phyloP scores from a whole-genome alignment of 106 monocot genomes.

The Platanthera guangdongensis region DNA sequence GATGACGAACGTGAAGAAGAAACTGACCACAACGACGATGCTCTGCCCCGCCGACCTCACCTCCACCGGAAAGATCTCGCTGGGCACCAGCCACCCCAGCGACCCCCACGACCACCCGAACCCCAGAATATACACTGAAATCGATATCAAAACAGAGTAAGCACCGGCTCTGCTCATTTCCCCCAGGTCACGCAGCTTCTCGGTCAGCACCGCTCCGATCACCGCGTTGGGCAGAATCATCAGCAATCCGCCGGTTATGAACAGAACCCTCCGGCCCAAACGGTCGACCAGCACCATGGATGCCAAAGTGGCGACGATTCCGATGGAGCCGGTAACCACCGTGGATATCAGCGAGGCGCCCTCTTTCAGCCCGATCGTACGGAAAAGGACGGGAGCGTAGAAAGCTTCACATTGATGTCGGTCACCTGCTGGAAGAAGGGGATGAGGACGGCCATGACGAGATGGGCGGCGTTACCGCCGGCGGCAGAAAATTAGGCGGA shows the following conservation, averaged over 20 bases:
- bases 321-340: background rate
- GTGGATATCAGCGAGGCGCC: conserved; percentile 7
- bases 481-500: background rate
- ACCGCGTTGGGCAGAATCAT: background rate
- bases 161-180: background rate
- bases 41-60: conserved; percentile 49
- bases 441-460: conserved; percentile 32
- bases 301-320: background rate
- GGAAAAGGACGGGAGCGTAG: conserved; percentile 24
- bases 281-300: conserved; percentile 24
- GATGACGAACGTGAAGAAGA: conserved; percentile 26
- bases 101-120: conserved; percentile 45
- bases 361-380: conserved; percentile 3
- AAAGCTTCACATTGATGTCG: conserved; percentile 59
- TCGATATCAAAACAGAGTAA: conserved; percentile 21
- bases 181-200: background rate
- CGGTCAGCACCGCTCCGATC: background rate
- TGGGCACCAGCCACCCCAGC: conserved; percentile 39
- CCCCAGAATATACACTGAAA: conserved; percentile 17
- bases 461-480: conserved; percentile 33
- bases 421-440: conserved; percentile 46
- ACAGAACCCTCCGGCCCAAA: conserved; percentile 9
- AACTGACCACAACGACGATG: conserved; percentile 33
- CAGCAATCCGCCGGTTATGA: background rate
- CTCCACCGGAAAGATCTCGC: conserved; percentile 55